Conservation (phyloP, 768 basidiomycete genomes). For the Tricholomella constricta region DNA sequence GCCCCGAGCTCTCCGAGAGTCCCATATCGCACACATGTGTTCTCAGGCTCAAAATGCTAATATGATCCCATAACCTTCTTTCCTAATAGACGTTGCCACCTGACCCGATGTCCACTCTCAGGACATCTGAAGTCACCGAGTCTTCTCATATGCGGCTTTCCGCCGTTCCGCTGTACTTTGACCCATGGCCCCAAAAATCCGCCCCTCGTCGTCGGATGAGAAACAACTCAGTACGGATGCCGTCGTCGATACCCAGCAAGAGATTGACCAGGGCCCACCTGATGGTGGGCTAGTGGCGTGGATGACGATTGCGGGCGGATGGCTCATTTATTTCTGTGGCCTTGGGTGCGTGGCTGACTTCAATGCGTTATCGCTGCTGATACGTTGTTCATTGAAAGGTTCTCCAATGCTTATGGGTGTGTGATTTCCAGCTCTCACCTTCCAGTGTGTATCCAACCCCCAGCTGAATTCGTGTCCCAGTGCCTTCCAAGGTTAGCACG, state of each 20-base stretch:
- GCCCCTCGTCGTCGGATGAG: not conserved
- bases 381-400: no score
- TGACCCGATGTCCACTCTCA: not conserved
- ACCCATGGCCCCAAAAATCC: not conserved
- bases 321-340: slow-evolving; percentile 19
- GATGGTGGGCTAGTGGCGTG: slow-evolving; percentile 16
- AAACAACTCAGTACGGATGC: no score
- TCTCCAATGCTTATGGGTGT: slow-evolving; percentile 20
- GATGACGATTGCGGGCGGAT: slow-evolving; percentile 16
- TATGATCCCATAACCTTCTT: not conserved
- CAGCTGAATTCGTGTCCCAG: not conserved
- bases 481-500: slow-evolving; percentile 17
- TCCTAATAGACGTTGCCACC: not conserved
- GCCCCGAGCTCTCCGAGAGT: not conserved
- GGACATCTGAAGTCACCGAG: no score
- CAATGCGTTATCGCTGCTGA: no score
- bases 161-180: not conserved
- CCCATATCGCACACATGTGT: no score
- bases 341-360: slow-evolving; percentile 13
- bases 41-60: not conserved
- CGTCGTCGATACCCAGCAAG: not conserved
- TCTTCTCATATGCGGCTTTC: no score
- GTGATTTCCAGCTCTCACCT: not conserved
- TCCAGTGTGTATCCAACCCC: not conserved
- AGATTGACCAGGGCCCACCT: not conserved